Base-by-base conservation (phyloP, 176 grass and related monocot species). In the Phyllostachys edulis region DNA sequence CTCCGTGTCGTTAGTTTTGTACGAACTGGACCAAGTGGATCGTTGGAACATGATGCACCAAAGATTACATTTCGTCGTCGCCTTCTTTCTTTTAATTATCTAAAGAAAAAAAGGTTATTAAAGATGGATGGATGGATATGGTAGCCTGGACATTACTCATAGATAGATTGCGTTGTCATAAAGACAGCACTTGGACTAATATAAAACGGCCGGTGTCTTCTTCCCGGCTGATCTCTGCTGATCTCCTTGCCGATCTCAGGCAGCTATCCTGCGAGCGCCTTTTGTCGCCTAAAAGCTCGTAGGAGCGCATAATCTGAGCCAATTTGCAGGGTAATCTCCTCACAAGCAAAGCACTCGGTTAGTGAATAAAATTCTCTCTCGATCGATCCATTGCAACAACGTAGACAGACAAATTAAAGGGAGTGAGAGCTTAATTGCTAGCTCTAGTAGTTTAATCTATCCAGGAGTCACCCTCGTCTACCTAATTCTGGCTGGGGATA, bases 401-500 rank as follows among this genome's bases (percentile, higher is more conserved):
- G 80, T 39, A 72, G 11, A 59, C 17, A 62, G 38, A 8, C 37
- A 32, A 7, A 63, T 15, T 26, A 64, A 77, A 77, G 37, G 29
- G 12, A 80, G 29, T 5, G 65, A 81, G 14, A 71, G 47, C 4
- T 27, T n/a, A n/a, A n/a, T n/a, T 75, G n/a, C 38, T 46, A 51
- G 14, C 70, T 51, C 45, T 3, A 27, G 38, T 59, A 27, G 46
- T 42, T 64, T 37, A 69, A 83, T 74, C 55, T 65, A 83, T 10
- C n/a, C 3, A 3, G 2, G 63, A 39, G 87, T 89, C 87, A 82
- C 74, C 73, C 29, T 92, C 79, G 1, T 5, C 11, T 55, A 80
- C 90, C 66, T 85, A 85, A 88, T 71, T 62, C 40, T 20, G 40
- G 67, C 52, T 29, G 80, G 2, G 73, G 73, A 92, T 88, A 88